Evolutionary conservation across 805 yeast species (phyloP), one percentile per base, ranked within the genome.

Genomic region (Zygosaccharomyces kombuchaensis): DNA sequence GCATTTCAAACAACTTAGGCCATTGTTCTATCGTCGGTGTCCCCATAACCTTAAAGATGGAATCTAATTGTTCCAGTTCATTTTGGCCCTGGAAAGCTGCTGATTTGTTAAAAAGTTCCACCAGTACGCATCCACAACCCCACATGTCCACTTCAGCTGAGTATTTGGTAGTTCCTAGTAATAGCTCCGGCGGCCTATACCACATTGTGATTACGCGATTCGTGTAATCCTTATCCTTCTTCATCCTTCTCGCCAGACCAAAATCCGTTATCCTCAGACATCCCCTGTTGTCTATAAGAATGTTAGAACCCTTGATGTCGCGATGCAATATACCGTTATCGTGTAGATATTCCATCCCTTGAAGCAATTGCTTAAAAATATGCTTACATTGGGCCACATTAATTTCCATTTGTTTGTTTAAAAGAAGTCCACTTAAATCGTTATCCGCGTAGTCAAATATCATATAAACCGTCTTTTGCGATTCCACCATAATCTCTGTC

Each of bases 111-210:
- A 87, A 88, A 31, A 93, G 65, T 63, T 93, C 98, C 22, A 88
- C 76, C 48, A 93, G 69, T 21, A 93, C 71, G 68, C 98, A 93
- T 2, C 99, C 99, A 50, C 88, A 82, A 0, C 98, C 96, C 99
- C 99, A 93, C 54, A 88, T 81, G 61, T 93, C 99, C 8, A 93
- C 93, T 56, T 87, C 96, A 34, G 88, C 69, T 0, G 90, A 93
- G 66, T 93, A 93, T 47, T 81, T 82, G 0, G 98, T 90, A 0
- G 96, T 81, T 1, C 99, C 99, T 47, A 93, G 66, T 31, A 93
- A 69, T 26, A 93, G 73, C 64, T 91, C 99, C 0, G 98, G 98
- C 1, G 99, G 99, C 48, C 99, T 76, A 64, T 93, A 91, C 99
- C 99, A 93, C 31, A 93, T 70, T 0, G 99, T 93, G 44, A 93